Evolutionary conservation across 2,329 filamentous ascomycete genomes (phyloP), one percentile per base, ranked within the genome.

Genomic region (Alternaria viburni): DNA sequence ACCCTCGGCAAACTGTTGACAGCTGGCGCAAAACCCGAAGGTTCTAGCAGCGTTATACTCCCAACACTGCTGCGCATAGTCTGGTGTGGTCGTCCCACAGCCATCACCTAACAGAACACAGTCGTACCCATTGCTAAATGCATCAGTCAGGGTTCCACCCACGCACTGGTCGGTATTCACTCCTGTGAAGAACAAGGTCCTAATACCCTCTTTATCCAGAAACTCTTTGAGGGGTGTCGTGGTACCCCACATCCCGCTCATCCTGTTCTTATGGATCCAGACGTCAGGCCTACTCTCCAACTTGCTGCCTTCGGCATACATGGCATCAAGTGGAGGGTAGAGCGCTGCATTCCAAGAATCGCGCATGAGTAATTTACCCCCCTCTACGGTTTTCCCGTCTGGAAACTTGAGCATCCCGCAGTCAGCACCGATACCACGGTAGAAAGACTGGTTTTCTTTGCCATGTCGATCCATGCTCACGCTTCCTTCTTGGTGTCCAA

Each of bases 141-240:
- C 77, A 67, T 82, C 81, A 10, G 77, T 80, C 56, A 82, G 63
- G 6, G 80, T 82, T 0, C 80, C 80, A 3, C 81, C 77, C 13
- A 83, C 76, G 59, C 81, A 82, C 67, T 82, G 81, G 69, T 82
- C 80, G 41, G 81, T 82, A 67, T 82, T 82, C 13, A 82, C 78
- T 5, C 81, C 81, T 2, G 79, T 73, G 59, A 82, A 82, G 3
- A 82, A 70, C 59, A 81, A 64, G 12, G 80, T 81, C 69, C 73
- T 74, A 60, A 81, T 80, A 3, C 77, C 79, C 46, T 80, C 76
- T 52, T 75, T 64, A n/a, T 78, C 70, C 17, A 82, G 60, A 69
- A 79, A 81, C 58, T 76, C 72, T 64, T 82, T 76, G 46, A 78
- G 72, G 0, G 69, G 69, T 13, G 79, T 75, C 8, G 70, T 71